phyloP scores from a whole-genome alignment of 1,284 basidiomycete genomes.

The Sporisorium iseilematis-ciliati region DNA sequence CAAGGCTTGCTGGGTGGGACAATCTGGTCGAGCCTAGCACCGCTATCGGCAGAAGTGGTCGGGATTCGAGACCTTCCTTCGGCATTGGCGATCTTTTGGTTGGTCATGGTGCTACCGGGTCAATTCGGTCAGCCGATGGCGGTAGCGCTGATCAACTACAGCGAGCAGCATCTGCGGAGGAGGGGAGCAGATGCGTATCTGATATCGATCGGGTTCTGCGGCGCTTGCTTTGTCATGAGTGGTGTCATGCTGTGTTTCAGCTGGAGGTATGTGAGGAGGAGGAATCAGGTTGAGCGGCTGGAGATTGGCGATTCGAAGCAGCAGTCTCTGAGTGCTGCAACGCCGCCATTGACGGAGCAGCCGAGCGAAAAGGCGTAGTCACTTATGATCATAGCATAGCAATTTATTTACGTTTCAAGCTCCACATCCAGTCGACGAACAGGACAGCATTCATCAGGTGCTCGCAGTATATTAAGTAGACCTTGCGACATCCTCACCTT shows the following conservation, averaged over 20 bases:
- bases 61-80: slow-evolving; percentile 71
- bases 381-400: background rate
- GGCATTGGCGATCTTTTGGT: slow-evolving; percentile 71
- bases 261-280: slow-evolving; percentile 62
- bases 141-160: slow-evolving; percentile 70
- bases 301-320: slow-evolving; percentile 7
- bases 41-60: slow-evolving; percentile 69
- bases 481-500: no score
- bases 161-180: slow-evolving; percentile 58
- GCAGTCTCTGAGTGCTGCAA: background rate
- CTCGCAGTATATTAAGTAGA: no score
- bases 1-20: slow-evolving; percentile 71
- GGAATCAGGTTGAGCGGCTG: slow-evolving; percentile 15
- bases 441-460: no score
- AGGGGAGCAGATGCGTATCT: slow-evolving; percentile 68
- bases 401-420: no score
- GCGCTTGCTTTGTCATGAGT: slow-evolving; percentile 66
- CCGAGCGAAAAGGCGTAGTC: slow-evolving; percentile 1
- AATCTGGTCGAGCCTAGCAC: slow-evolving; percentile 70
- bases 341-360: background rate
- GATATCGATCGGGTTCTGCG: slow-evolving; percentile 71
- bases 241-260: slow-evolving; percentile 66
- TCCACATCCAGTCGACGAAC: no score
- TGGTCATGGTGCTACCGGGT: slow-evolving; percentile 67
- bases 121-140: slow-evolving; percentile 71